A percentile compares a stretch with the other conserved stretches of the same genome.
These are phyloP conservation scores for Physocladia obscura DNA, from an alignment of 192 early-diverging fungal genomes.

Conservation along the genomic window DNA sequence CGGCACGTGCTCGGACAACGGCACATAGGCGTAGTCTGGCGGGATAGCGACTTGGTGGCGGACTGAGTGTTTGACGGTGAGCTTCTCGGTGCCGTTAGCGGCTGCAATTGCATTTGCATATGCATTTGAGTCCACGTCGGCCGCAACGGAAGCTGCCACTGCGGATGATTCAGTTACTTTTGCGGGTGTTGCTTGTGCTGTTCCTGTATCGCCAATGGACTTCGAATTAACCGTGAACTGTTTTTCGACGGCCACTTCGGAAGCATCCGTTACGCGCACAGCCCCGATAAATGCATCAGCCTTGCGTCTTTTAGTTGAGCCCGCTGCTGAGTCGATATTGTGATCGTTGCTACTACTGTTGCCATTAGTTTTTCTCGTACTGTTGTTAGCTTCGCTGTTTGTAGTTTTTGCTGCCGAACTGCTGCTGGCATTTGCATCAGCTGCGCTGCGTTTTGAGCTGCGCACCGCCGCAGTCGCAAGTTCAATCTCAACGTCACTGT, in stretches of 20 bases:
- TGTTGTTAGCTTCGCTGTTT: neutral
- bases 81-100: neutral
- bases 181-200: neutral
- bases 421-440: neutral
- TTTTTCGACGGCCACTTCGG: slow-evolving; percentile 27
- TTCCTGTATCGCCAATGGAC: slow-evolving; percentile 20
- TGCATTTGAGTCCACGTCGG: neutral
- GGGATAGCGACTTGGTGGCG: slow-evolving; percentile 94
- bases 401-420: neutral
- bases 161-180: neutral
- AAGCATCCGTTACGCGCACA: slow-evolving; percentile 10
- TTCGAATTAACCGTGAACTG: slow-evolving; percentile 25
- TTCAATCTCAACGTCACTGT: slow-evolving; percentile 18
- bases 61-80: slow-evolving; percentile 49
- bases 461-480: neutral
- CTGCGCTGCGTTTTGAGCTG: neutral
- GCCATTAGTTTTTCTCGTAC: too few relatives aligned
- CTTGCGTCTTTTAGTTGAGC: neutral
- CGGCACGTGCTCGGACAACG: slow-evolving; percentile 81
- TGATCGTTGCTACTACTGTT: neutral
- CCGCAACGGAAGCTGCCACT: neutral
- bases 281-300: neutral
- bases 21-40: slow-evolving; percentile 79
- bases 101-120: neutral
- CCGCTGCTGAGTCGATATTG: neutral